Evolutionary conservation across 2,329 filamentous ascomycete genomes (phyloP), one percentile per base, ranked within the genome.

Genomic region (Pyricularia sp.): DNA sequence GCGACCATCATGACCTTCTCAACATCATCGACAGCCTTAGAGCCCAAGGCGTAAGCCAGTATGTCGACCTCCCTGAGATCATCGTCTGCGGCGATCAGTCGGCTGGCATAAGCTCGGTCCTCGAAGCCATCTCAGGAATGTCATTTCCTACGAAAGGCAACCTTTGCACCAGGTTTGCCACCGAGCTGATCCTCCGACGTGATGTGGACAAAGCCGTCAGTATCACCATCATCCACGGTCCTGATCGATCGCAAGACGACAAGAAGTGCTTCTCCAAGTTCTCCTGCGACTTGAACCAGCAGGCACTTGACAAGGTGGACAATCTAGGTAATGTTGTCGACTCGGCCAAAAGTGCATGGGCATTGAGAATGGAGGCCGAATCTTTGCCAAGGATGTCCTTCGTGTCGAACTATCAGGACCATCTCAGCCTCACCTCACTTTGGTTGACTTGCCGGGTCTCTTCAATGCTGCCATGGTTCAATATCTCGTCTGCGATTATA

Each of bases 41-140:
- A 9, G 75, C 76, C 3, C 74, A 79, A 42, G 77, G 78, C 0
- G 72, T 81, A 30, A 77, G 77, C 65, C 73, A 77, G 4, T 76
- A 77, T 70, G 75, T 84, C 20, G 77, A 78, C 12, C 75, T 83
- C 0, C 82, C 82, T 0, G 77, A 83, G 71, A 81, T 84, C 69
- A 83, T 89, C 28, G 28, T 30, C 28, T 30, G 28, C 28, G 28
- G 28, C 28, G 28, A 30, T 30, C 28, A 30, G 28, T 88, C 84
- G 0, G 83, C 84, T 1, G 88, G 88, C 2, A 91, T 90, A 75
- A 88, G 85, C 69, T 89, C 87, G 0, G 86, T 90, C 0, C 81
- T 91, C 0, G 86, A 90, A 72, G 88, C 86, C 1, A 86, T 91
- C 55, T 88, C 88, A 0, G 82, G 85, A 3, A 81, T 91, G 1